Evolutionary conservation across 1,139 yeast species (phyloP).

Genomic region (Geotrichum bryndzae): DNA sequence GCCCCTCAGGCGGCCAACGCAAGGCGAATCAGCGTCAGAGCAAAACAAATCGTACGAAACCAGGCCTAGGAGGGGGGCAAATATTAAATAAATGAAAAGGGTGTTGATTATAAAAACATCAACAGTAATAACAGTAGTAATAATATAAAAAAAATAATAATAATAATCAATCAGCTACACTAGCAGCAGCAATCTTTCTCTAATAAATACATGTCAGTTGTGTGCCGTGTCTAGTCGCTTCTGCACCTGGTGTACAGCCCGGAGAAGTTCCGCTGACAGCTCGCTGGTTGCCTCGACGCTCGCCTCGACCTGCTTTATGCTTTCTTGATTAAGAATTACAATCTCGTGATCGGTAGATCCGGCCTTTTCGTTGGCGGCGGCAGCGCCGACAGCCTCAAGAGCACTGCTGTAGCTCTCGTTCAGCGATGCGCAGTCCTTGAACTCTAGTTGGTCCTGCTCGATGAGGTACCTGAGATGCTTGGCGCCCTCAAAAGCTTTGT

Average conservation of each 20-base stretch:
- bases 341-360: constrained; percentile 8
- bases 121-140: too few species aligned
- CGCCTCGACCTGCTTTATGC: constrained; percentile 25
- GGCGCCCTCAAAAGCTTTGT: constrained; percentile 74
- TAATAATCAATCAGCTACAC: background rate
- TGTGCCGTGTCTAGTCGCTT: constrained; percentile 5
- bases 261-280: constrained; percentile 26
- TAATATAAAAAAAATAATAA: background rate
- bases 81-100: too few species aligned
- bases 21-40: too few species aligned
- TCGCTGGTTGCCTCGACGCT: constrained; percentile 25
- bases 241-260: constrained; percentile 28
- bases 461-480: constrained; percentile 55
- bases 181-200: background rate
- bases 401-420: constrained; percentile 19
- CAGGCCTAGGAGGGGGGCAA: too few species aligned
- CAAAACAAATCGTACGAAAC: too few species aligned
- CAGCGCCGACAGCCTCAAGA: background rate
- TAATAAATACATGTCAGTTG: background rate
- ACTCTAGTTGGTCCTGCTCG: constrained; percentile 28
- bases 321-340: constrained; percentile 23
- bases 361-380: background rate
- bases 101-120: too few species aligned
- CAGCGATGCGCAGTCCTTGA: constrained; percentile 20
- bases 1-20: too few species aligned